These are phyloP conservation scores for Rhytidiadelphus loreus DNA, from an alignment of 225 moss, liverwort and hornwort genomes.

Conservation along the genomic window DNA sequence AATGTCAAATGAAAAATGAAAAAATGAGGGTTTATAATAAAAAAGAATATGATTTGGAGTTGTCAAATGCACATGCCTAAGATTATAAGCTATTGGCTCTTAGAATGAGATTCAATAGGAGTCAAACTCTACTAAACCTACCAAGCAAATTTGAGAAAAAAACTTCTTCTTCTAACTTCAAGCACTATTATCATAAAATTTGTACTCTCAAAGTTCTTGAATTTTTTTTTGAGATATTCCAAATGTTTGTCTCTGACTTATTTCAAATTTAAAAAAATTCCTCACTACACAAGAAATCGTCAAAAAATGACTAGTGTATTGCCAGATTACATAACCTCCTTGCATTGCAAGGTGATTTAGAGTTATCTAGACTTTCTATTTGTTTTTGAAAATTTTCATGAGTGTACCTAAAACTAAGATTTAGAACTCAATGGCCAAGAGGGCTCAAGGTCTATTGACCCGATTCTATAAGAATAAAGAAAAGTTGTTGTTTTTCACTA, in stretches of 20 bases:
- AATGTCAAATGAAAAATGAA: not conserved
- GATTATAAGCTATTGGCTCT: not conserved
- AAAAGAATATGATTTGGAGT: not conserved
- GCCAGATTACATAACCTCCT: accelerated
- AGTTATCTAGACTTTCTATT: not conserved
- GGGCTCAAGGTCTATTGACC: accelerated
- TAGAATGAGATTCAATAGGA: not conserved
- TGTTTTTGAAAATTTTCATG: not conserved
- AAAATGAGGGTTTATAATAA: not conserved
- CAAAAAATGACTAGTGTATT: too few relatives aligned
- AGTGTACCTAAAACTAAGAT: not conserved
- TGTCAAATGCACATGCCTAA: not conserved
- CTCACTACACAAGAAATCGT: not conserved
- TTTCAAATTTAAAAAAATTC: not conserved
- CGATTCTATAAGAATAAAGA: accelerated
- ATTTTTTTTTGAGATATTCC: not conserved
- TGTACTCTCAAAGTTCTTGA: not conserved
- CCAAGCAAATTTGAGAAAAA: not conserved
- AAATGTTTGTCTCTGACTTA: not conserved
- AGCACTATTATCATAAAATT: not conserved
- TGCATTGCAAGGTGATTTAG: not conserved
- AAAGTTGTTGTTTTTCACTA: not conserved
- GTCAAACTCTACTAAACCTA: too few relatives aligned
- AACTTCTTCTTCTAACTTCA: not conserved
- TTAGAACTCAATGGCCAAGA: not conserved